phyloP scores from a whole-genome alignment of 345 rosid genomes.

The Erysimum cheiranthoides region DNA sequence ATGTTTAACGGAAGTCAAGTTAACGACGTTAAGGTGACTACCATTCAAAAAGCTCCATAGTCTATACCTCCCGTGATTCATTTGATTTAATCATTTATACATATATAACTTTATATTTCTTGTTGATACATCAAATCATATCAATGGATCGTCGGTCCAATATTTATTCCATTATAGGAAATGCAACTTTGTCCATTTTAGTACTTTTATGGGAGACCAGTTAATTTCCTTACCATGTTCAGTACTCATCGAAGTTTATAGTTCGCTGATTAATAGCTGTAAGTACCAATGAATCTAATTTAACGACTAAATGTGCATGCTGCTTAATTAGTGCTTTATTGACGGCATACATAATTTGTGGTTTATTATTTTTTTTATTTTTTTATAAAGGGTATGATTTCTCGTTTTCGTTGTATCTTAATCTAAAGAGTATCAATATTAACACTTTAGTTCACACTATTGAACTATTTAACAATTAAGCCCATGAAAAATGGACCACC shows the following conservation, averaged over 20 bases:
- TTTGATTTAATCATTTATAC: neutral
- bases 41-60: slow-evolving; percentile 29
- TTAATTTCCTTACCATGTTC: slow-evolving; percentile 5
- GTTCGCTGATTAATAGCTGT: slow-evolving; percentile 21
- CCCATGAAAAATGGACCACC: slow-evolving; percentile 5
- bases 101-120: neutral
- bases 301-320: slow-evolving; percentile 1
- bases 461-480: neutral
- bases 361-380: neutral
- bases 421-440: slow-evolving; percentile 18
- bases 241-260: slow-evolving; percentile 7
- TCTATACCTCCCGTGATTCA: slow-evolving; percentile 34
- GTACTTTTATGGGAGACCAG: slow-evolving; percentile 12
- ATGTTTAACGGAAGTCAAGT: neutral
- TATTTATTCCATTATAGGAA: slow-evolving; percentile 37
- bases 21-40: slow-evolving; percentile 25
- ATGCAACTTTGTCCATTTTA: slow-evolving; percentile 26
- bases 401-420: slow-evolving; percentile 12
- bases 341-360: slow-evolving; percentile 21
- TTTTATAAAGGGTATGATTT: neutral
- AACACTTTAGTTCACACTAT: neutral
- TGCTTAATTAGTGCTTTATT: slow-evolving; percentile 23
- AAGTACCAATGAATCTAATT: neutral
- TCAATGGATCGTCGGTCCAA: slow-evolving; percentile 29
- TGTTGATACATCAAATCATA: slow-evolving; percentile 47